Conservation (phyloP, 495 filamentous ascomycete genomes). For the Trichoderma gamsii region DNA sequence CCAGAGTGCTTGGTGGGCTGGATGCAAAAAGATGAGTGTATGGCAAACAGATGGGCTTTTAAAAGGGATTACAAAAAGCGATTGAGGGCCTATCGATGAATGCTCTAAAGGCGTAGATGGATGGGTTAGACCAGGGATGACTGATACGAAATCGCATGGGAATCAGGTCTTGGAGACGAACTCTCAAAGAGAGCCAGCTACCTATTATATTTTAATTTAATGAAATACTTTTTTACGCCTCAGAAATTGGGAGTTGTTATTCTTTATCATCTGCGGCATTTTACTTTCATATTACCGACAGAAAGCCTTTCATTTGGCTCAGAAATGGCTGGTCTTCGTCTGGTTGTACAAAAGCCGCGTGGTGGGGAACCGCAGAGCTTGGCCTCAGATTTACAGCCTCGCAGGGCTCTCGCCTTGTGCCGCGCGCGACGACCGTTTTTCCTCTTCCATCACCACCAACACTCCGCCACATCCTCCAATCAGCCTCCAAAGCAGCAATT, state of each 20-base stretch:
- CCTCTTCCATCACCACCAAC: neutral
- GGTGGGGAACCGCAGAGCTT: slow-evolving; percentile 6
- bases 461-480: slow-evolving; percentile 19
- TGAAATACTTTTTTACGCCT: slow-evolving; percentile 1
- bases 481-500: slow-evolving; percentile 30
- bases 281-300: neutral
- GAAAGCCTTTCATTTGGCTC: neutral
- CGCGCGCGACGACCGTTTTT: slow-evolving; percentile 2
- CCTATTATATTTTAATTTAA: slow-evolving; percentile 7
- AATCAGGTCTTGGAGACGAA: slow-evolving; percentile 9
- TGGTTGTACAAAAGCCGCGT: neutral
- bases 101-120: slow-evolving; percentile 18
- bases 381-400: slow-evolving; percentile 7
- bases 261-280: neutral
- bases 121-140: slow-evolving; percentile 19
- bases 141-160: slow-evolving; percentile 10
- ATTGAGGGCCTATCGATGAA: slow-evolving; percentile 12
- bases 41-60: slow-evolving; percentile 1
- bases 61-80: slow-evolving; percentile 16
- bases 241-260: neutral
- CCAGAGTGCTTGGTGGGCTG: neutral
- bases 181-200: slow-evolving; percentile 1
- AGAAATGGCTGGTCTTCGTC: neutral
- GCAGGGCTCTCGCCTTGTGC: slow-evolving; percentile 1
- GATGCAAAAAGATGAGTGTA: neutral